Evolutionary conservation across 2,329 filamentous ascomycete genomes (phyloP).

Genomic region (Coniochaeta pulveracea): DNA sequence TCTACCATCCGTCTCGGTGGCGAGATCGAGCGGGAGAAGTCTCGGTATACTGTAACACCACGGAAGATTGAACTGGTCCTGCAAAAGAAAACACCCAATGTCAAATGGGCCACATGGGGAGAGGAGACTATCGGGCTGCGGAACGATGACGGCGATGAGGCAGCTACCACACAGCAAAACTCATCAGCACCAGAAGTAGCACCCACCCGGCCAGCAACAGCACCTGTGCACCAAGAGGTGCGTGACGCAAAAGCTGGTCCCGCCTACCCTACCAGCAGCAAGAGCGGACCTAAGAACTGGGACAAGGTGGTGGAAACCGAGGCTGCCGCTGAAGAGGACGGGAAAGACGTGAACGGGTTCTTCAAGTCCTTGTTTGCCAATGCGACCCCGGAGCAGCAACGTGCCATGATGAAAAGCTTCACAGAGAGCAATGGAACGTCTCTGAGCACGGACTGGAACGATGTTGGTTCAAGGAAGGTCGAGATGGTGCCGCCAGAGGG

Average conservation of each 20-base stretch:
- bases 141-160: neutral
- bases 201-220: neutral
- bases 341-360: constrained; percentile 62
- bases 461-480: constrained; percentile 63
- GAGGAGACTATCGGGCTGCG: constrained; percentile 10
- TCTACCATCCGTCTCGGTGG: constrained; percentile 15
- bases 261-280: constrained; percentile 78
- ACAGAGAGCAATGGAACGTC: constrained; percentile 87
- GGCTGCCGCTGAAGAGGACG: constrained; percentile 40
- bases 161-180: neutral
- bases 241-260: constrained; percentile 24
- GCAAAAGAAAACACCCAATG: constrained; percentile 14
- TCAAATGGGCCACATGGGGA: constrained; percentile 21
- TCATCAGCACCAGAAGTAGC: too few species aligned
- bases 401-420: constrained; percentile 98
- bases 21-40: constrained; percentile 12
- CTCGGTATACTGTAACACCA: constrained; percentile 14
- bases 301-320: constrained; percentile 56
- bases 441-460: constrained; percentile 83
- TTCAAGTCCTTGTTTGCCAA: constrained; percentile 82
- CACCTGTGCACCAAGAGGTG: constrained; percentile 5
- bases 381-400: constrained; percentile 66
- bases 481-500: constrained; percentile 66
- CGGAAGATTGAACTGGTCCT: constrained; percentile 23
- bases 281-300: constrained; percentile 80